Evolutionary conservation across 371 early-diverging fungal species (phyloP).

Genomic region (Apophysomyces ossiformis): DNA sequence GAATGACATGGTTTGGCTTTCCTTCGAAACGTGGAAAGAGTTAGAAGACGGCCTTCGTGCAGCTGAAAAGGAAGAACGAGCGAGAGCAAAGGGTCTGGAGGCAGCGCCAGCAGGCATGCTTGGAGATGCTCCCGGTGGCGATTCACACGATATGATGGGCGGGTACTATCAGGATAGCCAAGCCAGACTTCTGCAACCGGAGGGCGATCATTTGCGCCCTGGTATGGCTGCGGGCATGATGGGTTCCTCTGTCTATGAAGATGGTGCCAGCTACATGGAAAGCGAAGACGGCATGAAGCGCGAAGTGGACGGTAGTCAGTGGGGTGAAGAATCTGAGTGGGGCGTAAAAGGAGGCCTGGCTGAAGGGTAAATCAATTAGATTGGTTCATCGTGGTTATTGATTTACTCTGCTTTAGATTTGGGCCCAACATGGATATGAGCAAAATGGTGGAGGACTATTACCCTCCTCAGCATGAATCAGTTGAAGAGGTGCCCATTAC

Average conservation of each 20-base stretch:
- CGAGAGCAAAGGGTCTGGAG: conserved; percentile 47
- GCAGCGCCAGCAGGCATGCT: conserved; percentile 8
- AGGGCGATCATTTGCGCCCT: conserved; percentile 21
- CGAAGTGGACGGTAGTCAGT: conserved; percentile 55
- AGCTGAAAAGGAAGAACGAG: conserved; percentile 73
- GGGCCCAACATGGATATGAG: conserved; percentile 53
- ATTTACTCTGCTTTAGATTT: conserved; percentile 33
- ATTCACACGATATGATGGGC: conserved; percentile 15
- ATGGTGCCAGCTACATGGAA: conserved; percentile 50
- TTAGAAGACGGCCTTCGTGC: conserved; percentile 79
- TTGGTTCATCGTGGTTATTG: neutral
- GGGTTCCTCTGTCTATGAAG: conserved; percentile 43
- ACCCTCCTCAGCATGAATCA: conserved; percentile 56
- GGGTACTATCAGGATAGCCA: conserved; percentile 42
- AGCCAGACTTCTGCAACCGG: conserved; percentile 34
- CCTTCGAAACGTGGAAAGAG: conserved; percentile 77
- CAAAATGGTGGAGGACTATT: conserved; percentile 54
- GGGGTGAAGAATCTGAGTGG: conserved; percentile 62
- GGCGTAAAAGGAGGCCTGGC: conserved; percentile 49
- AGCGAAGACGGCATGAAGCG: conserved; percentile 54
- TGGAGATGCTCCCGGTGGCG: conserved; percentile 16
- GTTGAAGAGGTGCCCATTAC: conserved; percentile 63
- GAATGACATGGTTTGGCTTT: conserved; percentile 67
- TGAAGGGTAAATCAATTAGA: conserved; percentile 44
- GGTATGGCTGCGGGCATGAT: conserved; percentile 22